Percentiles rank a stretch among this genome's conserved stretches.
Evolutionary conservation across 257 asterid species (phyloP).

Genomic region (Capsicum chinense): DNA sequence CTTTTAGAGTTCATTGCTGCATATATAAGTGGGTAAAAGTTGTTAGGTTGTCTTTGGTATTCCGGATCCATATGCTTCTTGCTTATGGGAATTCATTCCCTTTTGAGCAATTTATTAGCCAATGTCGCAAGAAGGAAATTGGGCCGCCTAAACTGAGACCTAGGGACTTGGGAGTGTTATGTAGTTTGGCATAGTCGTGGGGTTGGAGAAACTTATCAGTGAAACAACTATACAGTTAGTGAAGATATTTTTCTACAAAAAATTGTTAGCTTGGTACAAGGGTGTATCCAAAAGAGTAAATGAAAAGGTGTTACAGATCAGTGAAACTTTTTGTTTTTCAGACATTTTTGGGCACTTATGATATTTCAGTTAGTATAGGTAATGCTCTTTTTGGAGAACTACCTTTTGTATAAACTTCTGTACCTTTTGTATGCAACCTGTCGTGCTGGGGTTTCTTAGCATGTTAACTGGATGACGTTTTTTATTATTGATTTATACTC

Average conservation of each 20-base stretch:
- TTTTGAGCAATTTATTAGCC: slow-evolving; percentile 22
- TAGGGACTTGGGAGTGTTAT: not conserved
- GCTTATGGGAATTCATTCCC: slow-evolving; percentile 16
- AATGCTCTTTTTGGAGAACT: not conserved
- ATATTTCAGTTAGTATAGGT: not conserved
- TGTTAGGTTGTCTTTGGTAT: not conserved
- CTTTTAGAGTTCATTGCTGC: not conserved
- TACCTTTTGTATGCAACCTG: slow-evolving; percentile 15
- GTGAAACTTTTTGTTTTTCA: not conserved
- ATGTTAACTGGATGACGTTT: not conserved
- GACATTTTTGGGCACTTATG: not conserved
- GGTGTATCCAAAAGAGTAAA: not conserved
- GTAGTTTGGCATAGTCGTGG: slow-evolving; percentile 16
- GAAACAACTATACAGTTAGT: not conserved
- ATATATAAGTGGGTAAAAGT: slow-evolving; percentile 1
- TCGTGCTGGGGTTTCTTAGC: slow-evolving; percentile 3
- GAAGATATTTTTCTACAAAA: slow-evolving; percentile 4
- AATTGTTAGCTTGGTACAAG: slow-evolving; percentile 3
- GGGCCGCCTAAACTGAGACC: slow-evolving; percentile 16
- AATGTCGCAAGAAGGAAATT: not conserved
- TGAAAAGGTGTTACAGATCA: not conserved
- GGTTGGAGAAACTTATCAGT: not conserved
- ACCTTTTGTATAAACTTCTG: slow-evolving; percentile 3
- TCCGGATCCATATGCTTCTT: not conserved
- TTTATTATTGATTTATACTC: not conserved